These are phyloP conservation scores for Coemansia umbellata DNA, from an alignment of 192 early-diverging fungal species.

Conservation along the genomic window DNA sequence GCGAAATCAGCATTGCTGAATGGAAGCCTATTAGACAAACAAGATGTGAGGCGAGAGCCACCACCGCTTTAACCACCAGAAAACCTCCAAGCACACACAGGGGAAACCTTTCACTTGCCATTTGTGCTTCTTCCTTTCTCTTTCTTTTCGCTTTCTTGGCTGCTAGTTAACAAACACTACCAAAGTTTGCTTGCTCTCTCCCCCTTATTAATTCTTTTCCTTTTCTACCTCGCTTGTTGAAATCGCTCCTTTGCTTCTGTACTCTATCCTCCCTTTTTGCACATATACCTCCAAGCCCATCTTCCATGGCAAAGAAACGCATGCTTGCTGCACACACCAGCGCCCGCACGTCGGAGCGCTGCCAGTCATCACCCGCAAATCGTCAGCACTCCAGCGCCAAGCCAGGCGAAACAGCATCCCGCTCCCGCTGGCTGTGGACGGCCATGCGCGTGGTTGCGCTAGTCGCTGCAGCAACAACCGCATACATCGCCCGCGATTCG, in stretches of 20 bases:
- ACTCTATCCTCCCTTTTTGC: conserved; percentile 1
- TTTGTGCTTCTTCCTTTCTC: neutral
- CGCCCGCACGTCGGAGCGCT: neutral
- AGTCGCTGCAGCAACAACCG: conserved; percentile 29
- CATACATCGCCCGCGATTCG: conserved; percentile 45
- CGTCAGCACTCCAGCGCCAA: neutral
- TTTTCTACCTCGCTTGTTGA: no score
- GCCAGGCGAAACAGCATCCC: neutral
- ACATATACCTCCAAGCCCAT: neutral
- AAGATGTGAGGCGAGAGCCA: no score
- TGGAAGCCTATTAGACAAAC: no score
- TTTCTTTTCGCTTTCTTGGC: neutral
- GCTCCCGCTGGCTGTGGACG: conserved; percentile 28
- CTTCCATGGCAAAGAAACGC: conserved; percentile 31
- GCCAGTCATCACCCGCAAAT: neutral
- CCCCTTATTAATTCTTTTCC: neutral
- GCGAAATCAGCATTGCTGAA: no score
- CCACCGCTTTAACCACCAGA: no score
- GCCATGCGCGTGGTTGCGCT: conserved; percentile 28
- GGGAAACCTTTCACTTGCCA: no score
- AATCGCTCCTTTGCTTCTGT: neutral
- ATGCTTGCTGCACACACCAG: conserved; percentile 6
- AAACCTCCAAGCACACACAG: no score
- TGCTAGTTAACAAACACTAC: neutral
- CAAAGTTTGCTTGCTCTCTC: neutral